Evolutionary conservation across 2,329 filamentous ascomycete genomes (phyloP).

Genomic region (Hypoxylon sp.): DNA sequence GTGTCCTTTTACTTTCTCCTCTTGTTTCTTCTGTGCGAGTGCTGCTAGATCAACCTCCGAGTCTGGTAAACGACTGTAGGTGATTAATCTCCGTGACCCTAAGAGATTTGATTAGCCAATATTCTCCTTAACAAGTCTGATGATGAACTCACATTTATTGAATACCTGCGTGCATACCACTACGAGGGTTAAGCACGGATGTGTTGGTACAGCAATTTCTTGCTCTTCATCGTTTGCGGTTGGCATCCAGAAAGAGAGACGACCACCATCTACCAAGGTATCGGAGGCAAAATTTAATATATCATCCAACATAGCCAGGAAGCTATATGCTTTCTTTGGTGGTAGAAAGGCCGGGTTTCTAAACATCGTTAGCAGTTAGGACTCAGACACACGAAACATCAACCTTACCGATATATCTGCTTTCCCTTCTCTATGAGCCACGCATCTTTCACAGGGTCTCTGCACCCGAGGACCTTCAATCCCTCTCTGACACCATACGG

Average conservation of each 20-base stretch:
- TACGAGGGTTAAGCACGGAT: conserved; percentile 77
- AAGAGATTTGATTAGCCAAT: conserved; percentile 22
- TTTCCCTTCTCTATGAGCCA: conserved; percentile 74
- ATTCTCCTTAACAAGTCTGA: neutral
- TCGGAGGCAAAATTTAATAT: conserved; percentile 83
- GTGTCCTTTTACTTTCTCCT: conserved; percentile 51
- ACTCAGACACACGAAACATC: neutral
- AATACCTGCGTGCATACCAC: conserved; percentile 86
- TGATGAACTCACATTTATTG: conserved; percentile 75
- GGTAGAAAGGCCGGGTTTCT: conserved; percentile 53
- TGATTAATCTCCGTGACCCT: conserved; percentile 91
- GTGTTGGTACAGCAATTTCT: conserved; percentile 78
- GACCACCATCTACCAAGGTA: conserved; percentile 79
- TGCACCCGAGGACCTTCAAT: conserved; percentile 82
- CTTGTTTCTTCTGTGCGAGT: conserved; percentile 48
- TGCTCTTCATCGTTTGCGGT: conserved; percentile 82
- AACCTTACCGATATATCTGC: conserved; percentile 71
- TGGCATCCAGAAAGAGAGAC: conserved; percentile 97
- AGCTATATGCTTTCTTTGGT: conserved; percentile 92
- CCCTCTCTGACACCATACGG: conserved; percentile 96
- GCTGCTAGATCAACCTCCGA: conserved; percentile 58
- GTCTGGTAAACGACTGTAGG: conserved; percentile 77
- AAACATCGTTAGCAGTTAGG: conserved; percentile 15
- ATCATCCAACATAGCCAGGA: conserved; percentile 87
- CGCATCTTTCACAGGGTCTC: conserved; percentile 68